Evolutionary conservation across 768 basidiomycete genomes (phyloP).

Genomic region (Podaxis sp.): DNA sequence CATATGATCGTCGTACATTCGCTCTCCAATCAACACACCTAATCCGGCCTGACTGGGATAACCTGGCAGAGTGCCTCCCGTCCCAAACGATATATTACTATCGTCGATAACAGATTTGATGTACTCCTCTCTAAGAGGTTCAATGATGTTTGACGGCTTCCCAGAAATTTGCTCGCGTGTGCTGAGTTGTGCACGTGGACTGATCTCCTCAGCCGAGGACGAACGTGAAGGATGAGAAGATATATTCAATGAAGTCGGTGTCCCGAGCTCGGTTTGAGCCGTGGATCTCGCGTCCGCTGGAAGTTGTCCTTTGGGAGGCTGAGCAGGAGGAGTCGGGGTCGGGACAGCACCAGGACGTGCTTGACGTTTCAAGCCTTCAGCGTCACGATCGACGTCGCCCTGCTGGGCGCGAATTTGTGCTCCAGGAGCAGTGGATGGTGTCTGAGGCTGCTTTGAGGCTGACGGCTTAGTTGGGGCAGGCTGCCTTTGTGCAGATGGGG

Average conservation of each 20-base stretch:
- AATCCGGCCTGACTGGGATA: slow-evolving; percentile 19
- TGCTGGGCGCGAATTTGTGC: neutral
- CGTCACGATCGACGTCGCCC: neutral
- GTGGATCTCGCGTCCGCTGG: neutral
- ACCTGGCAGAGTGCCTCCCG: slow-evolving; percentile 20
- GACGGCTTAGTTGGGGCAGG: too few relatives aligned
- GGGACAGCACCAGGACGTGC: neutral
- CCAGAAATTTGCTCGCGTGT: slow-evolving; percentile 9
- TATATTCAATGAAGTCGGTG: neutral
- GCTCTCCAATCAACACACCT: slow-evolving; percentile 19
- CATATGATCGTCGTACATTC: slow-evolving; percentile 20
- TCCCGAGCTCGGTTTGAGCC: neutral
- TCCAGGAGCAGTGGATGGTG: neutral
- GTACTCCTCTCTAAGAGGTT: neutral
- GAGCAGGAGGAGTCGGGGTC: neutral
- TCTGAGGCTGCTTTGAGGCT: neutral
- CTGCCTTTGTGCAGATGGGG: too few relatives aligned
- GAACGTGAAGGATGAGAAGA: neutral
- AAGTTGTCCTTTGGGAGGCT: neutral
- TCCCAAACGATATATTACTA: slow-evolving; percentile 10
- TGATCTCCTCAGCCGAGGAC: neutral
- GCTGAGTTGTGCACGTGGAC: neutral
- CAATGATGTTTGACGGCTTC: neutral
- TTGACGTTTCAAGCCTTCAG: neutral
- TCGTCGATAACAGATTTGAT: neutral